Base-by-base conservation (phyloP, 2,329 filamentous ascomycete species). In the Botrytis aclada region DNA sequence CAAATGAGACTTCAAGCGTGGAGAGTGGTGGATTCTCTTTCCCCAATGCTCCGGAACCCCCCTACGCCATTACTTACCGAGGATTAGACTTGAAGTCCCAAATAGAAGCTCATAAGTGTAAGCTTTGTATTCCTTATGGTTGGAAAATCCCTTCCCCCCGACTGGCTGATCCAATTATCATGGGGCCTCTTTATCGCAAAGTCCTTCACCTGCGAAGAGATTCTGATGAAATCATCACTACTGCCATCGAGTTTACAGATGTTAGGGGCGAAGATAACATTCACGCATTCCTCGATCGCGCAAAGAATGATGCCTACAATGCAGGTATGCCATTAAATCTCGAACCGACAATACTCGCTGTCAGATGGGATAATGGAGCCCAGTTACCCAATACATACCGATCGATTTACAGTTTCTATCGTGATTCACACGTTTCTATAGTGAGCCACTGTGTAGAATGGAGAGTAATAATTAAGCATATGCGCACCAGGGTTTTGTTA, bases 171-270 rank as follows among this genome's bases (percentile, higher is more conserved):
- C n/a, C n/a, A 5, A 0, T 16, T 41, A 41, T 69, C 20, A 2
- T 6, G 37, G 65, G 65, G 7, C 47, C 34, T 32, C 47, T 69
- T 18, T 56, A n/a, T 2, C 65, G 65, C 37, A 10, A 22, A 69
- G 39, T 69, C n/a, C 18, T 69, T 25, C 65, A 69, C 18, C 7
- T 56, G 10, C 47, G 20, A 29, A 56, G 39, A 25, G 47, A n/a
- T 41, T 41, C 18, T 20, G 18, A 32, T 9, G 3, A 69, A 22
- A 16, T 32, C 3, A 41, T 69, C n/a, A 43, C 9, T 16, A 69
- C 65, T 3, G 39, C 34, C 18, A 69, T 69, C 37, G 65, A 69
- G 22, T 69, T 69, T 18, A 69, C 65, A 12, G 65, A 69, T 32
- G 65, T 12, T 0, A n/a, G 37, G 3, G 65, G 65, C 4, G 65